phyloP scores from a whole-genome alignment of 192 early-diverging fungal species.

The Coemansia sp. region DNA sequence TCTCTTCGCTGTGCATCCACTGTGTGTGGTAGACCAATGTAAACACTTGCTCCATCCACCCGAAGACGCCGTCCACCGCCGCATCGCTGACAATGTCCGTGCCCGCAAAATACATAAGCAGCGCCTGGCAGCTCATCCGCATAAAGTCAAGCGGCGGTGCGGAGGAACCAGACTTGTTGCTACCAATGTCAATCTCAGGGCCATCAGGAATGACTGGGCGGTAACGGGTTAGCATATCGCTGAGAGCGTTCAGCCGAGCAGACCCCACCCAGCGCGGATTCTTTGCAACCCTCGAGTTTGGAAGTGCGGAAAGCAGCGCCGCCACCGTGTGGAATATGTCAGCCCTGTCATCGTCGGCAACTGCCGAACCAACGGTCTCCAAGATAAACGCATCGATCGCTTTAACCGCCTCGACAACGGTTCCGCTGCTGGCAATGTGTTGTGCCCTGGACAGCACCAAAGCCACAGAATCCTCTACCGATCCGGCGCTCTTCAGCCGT shows the following conservation, averaged over 20 bases:
- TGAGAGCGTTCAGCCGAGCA: conserved; percentile 20
- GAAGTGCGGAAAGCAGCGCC: conserved; percentile 23
- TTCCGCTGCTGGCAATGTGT: conserved; percentile 15
- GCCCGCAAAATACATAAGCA: conserved; percentile 23
- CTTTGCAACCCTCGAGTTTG: conserved; percentile 21
- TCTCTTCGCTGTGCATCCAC: conserved; percentile 1
- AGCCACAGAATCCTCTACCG: conserved; percentile 25
- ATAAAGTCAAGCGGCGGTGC: conserved; percentile 4
- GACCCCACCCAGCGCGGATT: conserved; percentile 7
- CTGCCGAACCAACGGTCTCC: conserved; percentile 3
- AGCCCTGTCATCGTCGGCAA: not conserved
- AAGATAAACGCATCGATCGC: conserved; percentile 31
- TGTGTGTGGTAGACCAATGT: conserved; percentile 17
- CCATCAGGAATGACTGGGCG: not conserved
- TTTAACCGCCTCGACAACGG: conserved; percentile 18
- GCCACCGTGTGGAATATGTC: conserved; percentile 8
- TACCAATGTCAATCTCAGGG: not conserved
- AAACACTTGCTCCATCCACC: conserved; percentile 37
- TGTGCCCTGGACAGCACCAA: conserved; percentile 39
- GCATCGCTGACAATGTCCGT: conserved; percentile 4
- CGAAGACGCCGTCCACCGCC: conserved; percentile 13
- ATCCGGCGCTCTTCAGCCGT: conserved; percentile 30
- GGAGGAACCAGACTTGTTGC: not conserved
- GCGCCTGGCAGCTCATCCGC: conserved; percentile 22
- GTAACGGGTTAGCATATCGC: not conserved